Base-by-base conservation (phyloP, 441 rosid species). In the Gossypium laxum region DNA sequence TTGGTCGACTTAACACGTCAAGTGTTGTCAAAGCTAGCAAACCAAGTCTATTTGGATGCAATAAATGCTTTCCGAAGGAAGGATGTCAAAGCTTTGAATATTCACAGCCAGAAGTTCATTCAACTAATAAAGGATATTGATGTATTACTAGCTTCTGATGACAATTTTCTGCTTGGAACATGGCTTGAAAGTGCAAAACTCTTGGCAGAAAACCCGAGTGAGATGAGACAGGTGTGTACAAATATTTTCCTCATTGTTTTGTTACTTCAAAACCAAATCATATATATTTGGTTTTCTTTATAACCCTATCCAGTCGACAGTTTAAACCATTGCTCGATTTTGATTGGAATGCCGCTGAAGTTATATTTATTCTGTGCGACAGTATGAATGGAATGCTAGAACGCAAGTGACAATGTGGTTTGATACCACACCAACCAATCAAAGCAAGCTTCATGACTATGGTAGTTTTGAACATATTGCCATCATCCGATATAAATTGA, bases 381-480 rank as follows among this genome's bases (percentile, higher is more conserved):
- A 93, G 97, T 88, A 89, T 21, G 95, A 91, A 73, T 91, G 90
- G 93, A 93, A 93, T 21, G 98, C 98, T 0, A 87, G 97, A 80
- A 89, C 97, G 0, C 98, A 89, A 75, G 90, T 91, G 76, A 90
- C 97, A 1, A 93, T 93, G 98, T 93, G 98, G 98, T 93, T 79
- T 43, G 89, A 93, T 75, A 86, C 88, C 4, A 85, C 87, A 14
- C 70, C 57, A 38, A 80, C 84, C 30, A 79, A 73, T 61, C 97
- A 91, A 82, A 93, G 98, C 92, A 80, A 83, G 85, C 96, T 93
- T 55, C 96, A 87, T 72, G 98, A 91, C 76, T 91, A 93, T 14
- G 98, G 97, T 89, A 86, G 74, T 21, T 47, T 19, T 18, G 12
- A 58, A 43, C 52, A 45, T 7, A 60, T 21, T 45, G 47, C 14